phyloP scores from a whole-genome alignment of 2,329 filamentous ascomycete genomes.

The Aspergillus caelatus region DNA sequence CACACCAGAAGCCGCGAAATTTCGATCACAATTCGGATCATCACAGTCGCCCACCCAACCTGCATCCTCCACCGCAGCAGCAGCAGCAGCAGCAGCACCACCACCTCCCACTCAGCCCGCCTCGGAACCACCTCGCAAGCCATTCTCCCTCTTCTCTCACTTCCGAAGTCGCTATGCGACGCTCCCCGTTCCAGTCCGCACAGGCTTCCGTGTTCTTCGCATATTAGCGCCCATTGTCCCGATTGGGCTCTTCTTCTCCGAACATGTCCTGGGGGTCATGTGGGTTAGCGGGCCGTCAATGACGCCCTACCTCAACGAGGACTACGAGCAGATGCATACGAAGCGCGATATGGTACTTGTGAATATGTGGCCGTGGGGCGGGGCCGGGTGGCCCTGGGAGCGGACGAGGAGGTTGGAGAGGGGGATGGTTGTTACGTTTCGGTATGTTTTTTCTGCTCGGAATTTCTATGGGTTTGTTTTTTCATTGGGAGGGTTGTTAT shows the following conservation, averaged over 20 bases:
- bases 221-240: conserved; percentile 39
- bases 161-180: conserved; percentile 32
- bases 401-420: conserved; percentile 61
- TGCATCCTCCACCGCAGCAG: not conserved
- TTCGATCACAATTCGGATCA: not conserved
- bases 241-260: conserved; percentile 42
- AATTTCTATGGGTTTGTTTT: not conserved
- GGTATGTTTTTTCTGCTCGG: conserved; percentile 24
- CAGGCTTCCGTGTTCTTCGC: conserved; percentile 30
- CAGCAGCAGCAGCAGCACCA: no score
- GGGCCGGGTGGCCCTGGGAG: conserved; percentile 55
- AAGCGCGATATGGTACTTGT: conserved; percentile 47
- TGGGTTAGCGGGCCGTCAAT: conserved; percentile 62
- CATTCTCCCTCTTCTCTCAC: conserved; percentile 26
- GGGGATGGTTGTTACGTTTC: conserved; percentile 75
- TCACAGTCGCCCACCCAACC: not conserved
- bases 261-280: conserved; percentile 46
- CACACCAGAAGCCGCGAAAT: not conserved
- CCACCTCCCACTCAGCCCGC: not conserved
- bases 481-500: conserved; percentile 2
- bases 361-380: conserved; percentile 40
- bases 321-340: conserved; percentile 53
- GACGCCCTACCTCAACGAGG: conserved; percentile 75
- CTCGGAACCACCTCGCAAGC: conserved; percentile 13
- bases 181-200: conserved; percentile 31